A percentile compares a stretch with the other conserved stretches of the same genome.
phyloP scores from a whole-genome alignment of 108 stramenopile genomes.

The Pelagomonas calceolata region DNA sequence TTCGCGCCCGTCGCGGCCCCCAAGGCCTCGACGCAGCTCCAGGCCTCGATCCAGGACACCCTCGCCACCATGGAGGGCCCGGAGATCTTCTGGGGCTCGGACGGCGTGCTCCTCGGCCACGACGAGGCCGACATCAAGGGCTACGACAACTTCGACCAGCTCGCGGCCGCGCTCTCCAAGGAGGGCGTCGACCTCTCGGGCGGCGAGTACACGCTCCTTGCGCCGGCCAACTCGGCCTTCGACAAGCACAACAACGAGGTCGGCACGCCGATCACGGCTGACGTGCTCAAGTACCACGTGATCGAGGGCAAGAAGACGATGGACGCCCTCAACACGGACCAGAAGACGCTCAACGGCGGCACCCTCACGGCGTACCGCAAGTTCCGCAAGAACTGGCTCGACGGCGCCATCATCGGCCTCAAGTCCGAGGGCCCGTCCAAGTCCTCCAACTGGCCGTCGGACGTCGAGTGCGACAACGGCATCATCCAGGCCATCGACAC shows the following conservation, averaged over 20 bases:
- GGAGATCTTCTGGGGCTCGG: constrained; percentile 56
- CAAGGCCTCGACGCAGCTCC: not conserved
- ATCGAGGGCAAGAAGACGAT: constrained; percentile 40
- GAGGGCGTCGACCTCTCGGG: constrained; percentile 41
- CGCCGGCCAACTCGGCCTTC: constrained; percentile 48
- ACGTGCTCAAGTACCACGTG: constrained; percentile 45
- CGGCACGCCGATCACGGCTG: constrained; percentile 35
- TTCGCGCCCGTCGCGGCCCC: no score
- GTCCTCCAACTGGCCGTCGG: constrained; percentile 41
- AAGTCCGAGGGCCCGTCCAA: constrained; percentile 37
- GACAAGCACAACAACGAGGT: constrained; percentile 36
- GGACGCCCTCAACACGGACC: constrained; percentile 20
- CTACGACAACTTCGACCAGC: constrained; percentile 54
- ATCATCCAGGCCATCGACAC: constrained; percentile 48
- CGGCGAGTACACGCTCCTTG: constrained; percentile 55
- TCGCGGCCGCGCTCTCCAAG: constrained; percentile 30
- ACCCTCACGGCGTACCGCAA: constrained; percentile 41
- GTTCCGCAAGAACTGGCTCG: constrained; percentile 58
- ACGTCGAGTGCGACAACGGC: constrained; percentile 50
- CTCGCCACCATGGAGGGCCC: constrained; percentile 45
- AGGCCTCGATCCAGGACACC: constrained; percentile 18
- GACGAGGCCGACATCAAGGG: constrained; percentile 57
- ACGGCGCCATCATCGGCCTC: constrained; percentile 59
- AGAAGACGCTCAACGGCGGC: constrained; percentile 30
- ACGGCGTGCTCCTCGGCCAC: constrained; percentile 49